Evolutionary conservation across 768 basidiomycete species (phyloP).

Genomic region (Coprinopsis marcescibilis): DNA sequence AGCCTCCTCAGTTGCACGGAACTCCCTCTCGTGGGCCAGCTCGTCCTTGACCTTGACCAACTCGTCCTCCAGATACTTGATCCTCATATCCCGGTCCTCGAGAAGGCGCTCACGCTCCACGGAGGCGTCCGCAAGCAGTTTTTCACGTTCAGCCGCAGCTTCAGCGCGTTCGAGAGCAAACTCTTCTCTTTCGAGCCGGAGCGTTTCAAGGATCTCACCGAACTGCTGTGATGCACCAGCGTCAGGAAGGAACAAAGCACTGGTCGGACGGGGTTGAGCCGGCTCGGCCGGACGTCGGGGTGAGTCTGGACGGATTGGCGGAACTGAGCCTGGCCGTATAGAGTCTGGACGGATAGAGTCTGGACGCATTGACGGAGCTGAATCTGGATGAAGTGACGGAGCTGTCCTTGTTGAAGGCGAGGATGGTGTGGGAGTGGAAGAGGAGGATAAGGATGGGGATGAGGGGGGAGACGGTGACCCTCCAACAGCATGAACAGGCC

Average conservation of each 20-base stretch:
- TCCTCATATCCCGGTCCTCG: conserved; percentile 50
- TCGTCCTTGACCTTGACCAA: conserved; percentile 51
- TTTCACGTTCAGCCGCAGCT: conserved; percentile 49
- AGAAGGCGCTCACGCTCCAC: conserved; percentile 41
- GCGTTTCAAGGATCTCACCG: conserved; percentile 51
- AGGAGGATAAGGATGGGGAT: neutral
- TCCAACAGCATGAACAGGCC: neutral
- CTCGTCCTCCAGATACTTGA: conserved; percentile 58
- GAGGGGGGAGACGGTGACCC: neutral
- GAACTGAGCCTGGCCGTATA: too few species aligned
- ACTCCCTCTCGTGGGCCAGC: conserved; percentile 57
- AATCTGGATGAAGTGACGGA: neutral
- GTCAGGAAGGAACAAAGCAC: too few species aligned
- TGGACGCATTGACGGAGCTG: too few species aligned
- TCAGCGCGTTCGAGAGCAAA: conserved; percentile 48
- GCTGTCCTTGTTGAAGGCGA: neutral
- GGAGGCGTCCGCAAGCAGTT: conserved; percentile 41
- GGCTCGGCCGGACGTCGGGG: neutral
- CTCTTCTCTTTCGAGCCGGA: conserved; percentile 56
- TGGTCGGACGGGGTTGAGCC: conserved; percentile 2
- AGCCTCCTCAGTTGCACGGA: conserved; percentile 51
- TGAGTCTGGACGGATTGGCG: neutral
- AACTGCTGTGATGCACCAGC: conserved; percentile 51
- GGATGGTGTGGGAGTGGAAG: neutral
- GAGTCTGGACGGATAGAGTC: too few species aligned